A percentile compares a stretch with the other conserved stretches of the same genome.
phyloP scores from a whole-genome alignment of 2,329 filamentous ascomycete species.

The Achaetomium macrosporum region DNA sequence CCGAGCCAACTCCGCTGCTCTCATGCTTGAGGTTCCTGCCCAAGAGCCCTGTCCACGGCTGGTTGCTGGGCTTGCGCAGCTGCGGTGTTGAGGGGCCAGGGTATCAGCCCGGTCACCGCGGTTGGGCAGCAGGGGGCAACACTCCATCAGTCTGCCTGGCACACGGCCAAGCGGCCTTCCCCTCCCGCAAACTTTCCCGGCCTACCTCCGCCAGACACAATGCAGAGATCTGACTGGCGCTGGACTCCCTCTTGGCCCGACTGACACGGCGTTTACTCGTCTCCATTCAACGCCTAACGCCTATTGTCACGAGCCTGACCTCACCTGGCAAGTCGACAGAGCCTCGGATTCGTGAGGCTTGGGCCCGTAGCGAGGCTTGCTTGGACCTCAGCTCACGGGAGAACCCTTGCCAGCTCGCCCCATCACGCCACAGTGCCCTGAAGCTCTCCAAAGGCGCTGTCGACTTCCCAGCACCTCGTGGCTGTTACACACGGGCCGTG shows the following conservation, averaged over 20 bases:
- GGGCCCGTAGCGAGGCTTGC: slow-evolving; percentile 16
- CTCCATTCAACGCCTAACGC: background rate
- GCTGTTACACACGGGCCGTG: slow-evolving; percentile 2
- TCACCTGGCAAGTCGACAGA: background rate
- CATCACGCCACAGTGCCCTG: slow-evolving; percentile 18
- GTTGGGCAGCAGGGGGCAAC: slow-evolving; percentile 19
- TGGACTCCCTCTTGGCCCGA: background rate
- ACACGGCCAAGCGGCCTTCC: slow-evolving; percentile 5
- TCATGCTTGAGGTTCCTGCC: background rate
- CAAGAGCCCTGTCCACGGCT: background rate
- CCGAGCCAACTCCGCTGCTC: background rate
- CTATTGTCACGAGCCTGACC: background rate
- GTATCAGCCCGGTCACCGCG: slow-evolving; percentile 1
- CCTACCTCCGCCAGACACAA: no score
- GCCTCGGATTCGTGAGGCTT: slow-evolving; percentile 6
- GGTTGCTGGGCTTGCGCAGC: background rate
- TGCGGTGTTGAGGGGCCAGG: slow-evolving; percentile 6
- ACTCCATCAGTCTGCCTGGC: slow-evolving; percentile 4
- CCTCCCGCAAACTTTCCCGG: background rate
- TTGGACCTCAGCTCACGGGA: slow-evolving; percentile 16
- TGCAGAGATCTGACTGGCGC: background rate
- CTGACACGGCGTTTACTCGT: no score
- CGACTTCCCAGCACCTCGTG: slow-evolving; percentile 1
- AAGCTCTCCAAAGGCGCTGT: slow-evolving; percentile 1
- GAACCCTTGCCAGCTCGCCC: slow-evolving; percentile 12